These are phyloP conservation scores for Aspergillus sp. DNA, from an alignment of 2,329 filamentous ascomycete genomes.

Conservation along the genomic window DNA sequence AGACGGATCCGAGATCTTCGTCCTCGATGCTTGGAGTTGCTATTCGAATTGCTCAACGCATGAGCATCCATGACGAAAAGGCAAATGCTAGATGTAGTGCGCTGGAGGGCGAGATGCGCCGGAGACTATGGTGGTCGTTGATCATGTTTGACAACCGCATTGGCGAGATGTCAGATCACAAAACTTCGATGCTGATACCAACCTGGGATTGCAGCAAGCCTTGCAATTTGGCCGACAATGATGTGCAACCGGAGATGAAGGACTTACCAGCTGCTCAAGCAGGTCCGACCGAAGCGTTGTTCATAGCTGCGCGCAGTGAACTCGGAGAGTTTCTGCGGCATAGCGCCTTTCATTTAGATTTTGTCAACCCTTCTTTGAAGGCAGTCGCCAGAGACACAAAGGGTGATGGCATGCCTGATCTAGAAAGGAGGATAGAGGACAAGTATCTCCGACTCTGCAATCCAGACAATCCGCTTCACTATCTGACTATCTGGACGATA, in stretches of 20 bases:
- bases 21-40: slow-evolving; percentile 66
- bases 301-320: slow-evolving; percentile 47
- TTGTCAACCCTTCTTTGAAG: slow-evolving; percentile 45
- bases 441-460: slow-evolving; percentile 49
- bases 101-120: slow-evolving; percentile 69
- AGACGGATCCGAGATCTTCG: slow-evolving; percentile 60
- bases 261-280: slow-evolving; percentile 28
- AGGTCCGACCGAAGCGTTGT: slow-evolving; percentile 44
- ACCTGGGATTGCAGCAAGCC: slow-evolving; percentile 49
- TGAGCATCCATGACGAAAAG: slow-evolving; percentile 68
- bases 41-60: slow-evolving; percentile 66
- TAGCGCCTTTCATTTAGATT: slow-evolving; percentile 48
- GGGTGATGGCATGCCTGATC: slow-evolving; percentile 29
- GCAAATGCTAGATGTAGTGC: slow-evolving; percentile 46
- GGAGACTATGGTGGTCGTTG: slow-evolving; percentile 73
- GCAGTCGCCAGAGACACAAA: slow-evolving; percentile 19
- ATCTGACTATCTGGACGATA: slow-evolving; percentile 50
- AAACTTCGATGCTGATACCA: slow-evolving; percentile 38
- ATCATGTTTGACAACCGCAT: slow-evolving; percentile 69
- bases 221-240: slow-evolving; percentile 47
- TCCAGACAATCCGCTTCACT: slow-evolving; percentile 47
- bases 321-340: slow-evolving; percentile 45
- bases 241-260: slow-evolving; percentile 45
- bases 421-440: slow-evolving; percentile 49
- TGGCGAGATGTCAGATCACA: slow-evolving; percentile 63